Evolutionary conservation across 805 yeast genomes (phyloP), one percentile per base, ranked within the genome.

Genomic region (Metahyphopichia silvanorum): DNA sequence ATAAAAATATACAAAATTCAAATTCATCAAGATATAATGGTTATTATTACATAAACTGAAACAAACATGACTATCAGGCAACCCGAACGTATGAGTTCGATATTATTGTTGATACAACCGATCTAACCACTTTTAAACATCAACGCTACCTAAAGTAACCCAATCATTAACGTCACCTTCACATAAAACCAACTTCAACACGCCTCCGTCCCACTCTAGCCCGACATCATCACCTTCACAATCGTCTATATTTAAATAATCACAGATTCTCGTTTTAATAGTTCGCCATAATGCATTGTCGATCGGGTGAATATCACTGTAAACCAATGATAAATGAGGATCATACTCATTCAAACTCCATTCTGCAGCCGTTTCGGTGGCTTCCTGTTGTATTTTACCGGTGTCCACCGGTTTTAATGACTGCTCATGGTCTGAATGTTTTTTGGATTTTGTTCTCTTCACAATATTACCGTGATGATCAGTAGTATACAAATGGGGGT

Each of bases 271-370:
- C 9, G 80, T 78, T 37, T 74, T 75, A 19, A 84, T 73, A 2
- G 84, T 77, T 30, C 77, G 66, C 54, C 77, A 67, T 36, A 76
- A 61, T 1, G 89, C 88, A 46, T 71, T 79, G 41, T 80, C 80
- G 10, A 86, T 72, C 7, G 86, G 86, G 43, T 75, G 70, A 17
- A 73, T 52, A 37, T 77, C 71, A 7, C 87, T 77, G 53, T 85
- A 85, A 4, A 78, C 78, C 34, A 85, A 56, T 6, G 88, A 80
- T 12, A 85, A 61, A 51, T 85, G 95, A 1, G 95, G 94, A 32
- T 74, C 76, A 49, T 66, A 85, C 33, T 77, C 82, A 4, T 57
- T 47, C 10, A 38, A 39, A 4, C 74, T 70, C 89, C 91, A 83
- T 14, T 47, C 52, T 4, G 69, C 64, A 0, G 72, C 73, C 16